phyloP scores from a whole-genome alignment of 306 rosid species.

The Erythrophleum fordii region DNA sequence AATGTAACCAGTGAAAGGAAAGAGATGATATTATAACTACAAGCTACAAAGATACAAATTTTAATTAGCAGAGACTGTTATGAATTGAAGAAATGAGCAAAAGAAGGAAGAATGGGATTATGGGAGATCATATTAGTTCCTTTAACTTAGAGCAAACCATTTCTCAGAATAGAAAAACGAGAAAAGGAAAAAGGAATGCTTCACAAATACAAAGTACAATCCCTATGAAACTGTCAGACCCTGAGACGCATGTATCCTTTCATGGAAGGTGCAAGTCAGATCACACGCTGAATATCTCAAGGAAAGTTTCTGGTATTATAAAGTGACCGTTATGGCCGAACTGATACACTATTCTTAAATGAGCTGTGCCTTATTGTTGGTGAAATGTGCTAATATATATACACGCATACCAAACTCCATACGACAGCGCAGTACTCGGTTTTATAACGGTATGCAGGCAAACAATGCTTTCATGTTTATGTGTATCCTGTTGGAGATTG shows the following conservation, averaged over 20 bases:
- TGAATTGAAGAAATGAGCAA: no score
- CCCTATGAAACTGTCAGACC: background rate
- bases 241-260: background rate
- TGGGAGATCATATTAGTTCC: no score
- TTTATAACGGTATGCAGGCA: background rate
- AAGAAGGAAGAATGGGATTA: no score
- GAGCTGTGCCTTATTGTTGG: background rate
- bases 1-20: background rate
- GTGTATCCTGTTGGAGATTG: background rate
- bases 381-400: background rate
- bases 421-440: background rate
- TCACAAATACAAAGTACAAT: background rate
- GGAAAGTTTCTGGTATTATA: background rate
- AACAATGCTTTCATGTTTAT: background rate
- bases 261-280: constrained; percentile 11
- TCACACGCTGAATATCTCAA: background rate
- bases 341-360: background rate
- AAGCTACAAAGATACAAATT: background rate
- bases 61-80: no score
- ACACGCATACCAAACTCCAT: background rate
- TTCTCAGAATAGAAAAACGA: background rate
- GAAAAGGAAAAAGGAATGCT: background rate
- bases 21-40: background rate
- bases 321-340: background rate
- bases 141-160: no score